These are phyloP conservation scores for Myxozyma melibiosi DNA, from an alignment of 805 yeast species.

Conservation along the genomic window DNA sequence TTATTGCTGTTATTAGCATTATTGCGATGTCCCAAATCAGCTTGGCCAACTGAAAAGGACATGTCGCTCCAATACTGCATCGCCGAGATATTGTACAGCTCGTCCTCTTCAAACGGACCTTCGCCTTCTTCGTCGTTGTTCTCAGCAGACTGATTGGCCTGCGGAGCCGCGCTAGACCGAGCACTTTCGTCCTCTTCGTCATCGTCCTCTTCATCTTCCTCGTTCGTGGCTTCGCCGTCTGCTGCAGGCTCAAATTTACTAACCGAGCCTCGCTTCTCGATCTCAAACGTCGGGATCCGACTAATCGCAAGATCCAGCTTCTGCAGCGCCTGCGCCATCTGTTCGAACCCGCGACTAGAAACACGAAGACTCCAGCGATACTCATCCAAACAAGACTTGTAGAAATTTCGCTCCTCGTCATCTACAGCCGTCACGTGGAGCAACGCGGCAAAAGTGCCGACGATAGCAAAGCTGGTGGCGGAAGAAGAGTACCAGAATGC, in stretches of 20 bases:
- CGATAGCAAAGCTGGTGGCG: slow-evolving; percentile 38
- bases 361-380: slow-evolving; percentile 77
- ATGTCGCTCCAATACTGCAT: slow-evolving; percentile 25
- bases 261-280: slow-evolving; percentile 11
- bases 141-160: neutral
- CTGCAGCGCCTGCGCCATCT: slow-evolving; percentile 71
- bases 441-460: slow-evolving; percentile 37
- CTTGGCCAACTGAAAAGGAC: too few relatives aligned
- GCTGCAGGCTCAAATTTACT: neutral
- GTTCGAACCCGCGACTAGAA: slow-evolving; percentile 74
- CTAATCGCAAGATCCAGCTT: slow-evolving; percentile 70
- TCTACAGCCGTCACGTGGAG: slow-evolving; percentile 49
- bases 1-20: neutral
- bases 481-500: slow-evolving; percentile 36
- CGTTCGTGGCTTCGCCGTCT: slow-evolving; percentile 22
- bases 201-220: slow-evolving; percentile 15
- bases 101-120: slow-evolving; percentile 23
- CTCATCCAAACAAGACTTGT: slow-evolving; percentile 68
- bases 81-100: slow-evolving; percentile 11
- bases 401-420: slow-evolving; percentile 65
- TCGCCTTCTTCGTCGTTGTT: slow-evolving; percentile 6
- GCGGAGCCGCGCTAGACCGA: neutral
- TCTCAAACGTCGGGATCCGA: slow-evolving; percentile 59
- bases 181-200: neutral
- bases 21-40: too few relatives aligned